A percentile compares a stretch with the other conserved stretches of the same genome.
Evolutionary conservation across 768 basidiomycete species (phyloP).

Genomic region (Agrocybe pediades): DNA sequence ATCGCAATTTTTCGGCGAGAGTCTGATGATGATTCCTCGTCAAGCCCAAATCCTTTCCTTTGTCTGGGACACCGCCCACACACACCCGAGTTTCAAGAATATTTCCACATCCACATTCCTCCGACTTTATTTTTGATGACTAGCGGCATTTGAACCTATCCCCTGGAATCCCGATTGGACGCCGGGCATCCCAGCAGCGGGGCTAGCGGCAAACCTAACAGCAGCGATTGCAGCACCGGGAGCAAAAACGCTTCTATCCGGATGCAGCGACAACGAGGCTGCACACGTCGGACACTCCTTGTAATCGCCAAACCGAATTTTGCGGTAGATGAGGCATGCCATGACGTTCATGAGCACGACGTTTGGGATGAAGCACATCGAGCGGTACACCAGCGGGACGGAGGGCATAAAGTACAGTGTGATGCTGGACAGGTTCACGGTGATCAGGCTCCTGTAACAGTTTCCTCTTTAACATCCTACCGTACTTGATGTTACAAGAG

Average conservation of each 20-base stretch:
- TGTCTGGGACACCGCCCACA: too few species aligned
- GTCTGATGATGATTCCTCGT: too few species aligned
- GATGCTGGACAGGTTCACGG: slow-evolving; percentile 5
- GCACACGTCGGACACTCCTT: background rate
- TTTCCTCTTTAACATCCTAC: background rate
- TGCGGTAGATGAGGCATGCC: slow-evolving; percentile 17
- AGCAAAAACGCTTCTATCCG: background rate
- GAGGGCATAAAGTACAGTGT: slow-evolving; percentile 6
- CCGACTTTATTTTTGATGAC: too few species aligned
- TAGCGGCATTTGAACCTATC: too few species aligned
- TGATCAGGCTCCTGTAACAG: slow-evolving; percentile 6
- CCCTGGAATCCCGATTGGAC: background rate
- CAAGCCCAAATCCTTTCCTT: too few species aligned
- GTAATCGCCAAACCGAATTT: slow-evolving; percentile 8
- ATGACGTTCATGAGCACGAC: slow-evolving; percentile 18
- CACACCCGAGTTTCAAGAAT: too few species aligned
- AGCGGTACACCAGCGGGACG: slow-evolving; percentile 5
- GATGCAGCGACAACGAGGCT: background rate
- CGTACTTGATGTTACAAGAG: background rate
- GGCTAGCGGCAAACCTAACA: background rate
- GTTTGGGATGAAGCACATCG: slow-evolving; percentile 12
- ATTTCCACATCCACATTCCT: too few species aligned
- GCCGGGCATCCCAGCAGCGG: background rate
- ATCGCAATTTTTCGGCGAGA: too few species aligned
- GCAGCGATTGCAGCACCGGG: too few species aligned